Conservation (phyloP, 805 yeast species). For the Saccharomycodes ludwigii region DNA sequence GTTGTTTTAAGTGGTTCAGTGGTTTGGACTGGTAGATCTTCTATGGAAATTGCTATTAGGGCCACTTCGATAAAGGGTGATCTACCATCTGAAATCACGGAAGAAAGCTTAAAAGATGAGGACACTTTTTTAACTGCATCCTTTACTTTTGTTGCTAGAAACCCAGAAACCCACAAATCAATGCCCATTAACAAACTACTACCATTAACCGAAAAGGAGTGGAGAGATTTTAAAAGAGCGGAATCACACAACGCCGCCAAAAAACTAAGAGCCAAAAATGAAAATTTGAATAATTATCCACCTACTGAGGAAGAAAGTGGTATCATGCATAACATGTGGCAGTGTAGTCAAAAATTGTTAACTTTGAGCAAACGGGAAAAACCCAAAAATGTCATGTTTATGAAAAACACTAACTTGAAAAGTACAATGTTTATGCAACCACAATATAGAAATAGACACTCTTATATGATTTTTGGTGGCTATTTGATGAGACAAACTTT, state of each 20-base stretch:
- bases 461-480: slow-evolving; percentile 93
- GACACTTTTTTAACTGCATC: slow-evolving; percentile 78
- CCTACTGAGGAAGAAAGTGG: slow-evolving; percentile 60
- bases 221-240: slow-evolving; percentile 78
- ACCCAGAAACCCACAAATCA: slow-evolving; percentile 83
- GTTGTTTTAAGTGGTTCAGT: slow-evolving; percentile 83
- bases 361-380: slow-evolving; percentile 19
- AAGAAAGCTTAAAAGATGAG: slow-evolving; percentile 45
- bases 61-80: slow-evolving; percentile 64
- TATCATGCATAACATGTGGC: slow-evolving; percentile 70
- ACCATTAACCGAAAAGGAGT: slow-evolving; percentile 64
- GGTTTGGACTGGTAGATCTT: slow-evolving; percentile 88
- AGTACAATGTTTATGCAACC: slow-evolving; percentile 92
- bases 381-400: slow-evolving; percentile 44
- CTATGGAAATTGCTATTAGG: slow-evolving; percentile 88
- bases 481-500: slow-evolving; percentile 84
- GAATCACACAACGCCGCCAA: slow-evolving; percentile 83
- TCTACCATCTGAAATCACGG: slow-evolving; percentile 37
- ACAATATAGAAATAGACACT: slow-evolving; percentile 88
- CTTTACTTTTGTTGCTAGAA: slow-evolving; percentile 91
- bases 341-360: slow-evolving; percentile 31
- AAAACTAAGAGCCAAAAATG: slow-evolving; percentile 60
- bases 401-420: slow-evolving; percentile 58
- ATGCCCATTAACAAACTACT: slow-evolving; percentile 74
- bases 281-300: slow-evolving; percentile 54